These are phyloP conservation scores for Candida ipomoeae DNA, from an alignment of 805 yeast species.

Conservation along the genomic window DNA sequence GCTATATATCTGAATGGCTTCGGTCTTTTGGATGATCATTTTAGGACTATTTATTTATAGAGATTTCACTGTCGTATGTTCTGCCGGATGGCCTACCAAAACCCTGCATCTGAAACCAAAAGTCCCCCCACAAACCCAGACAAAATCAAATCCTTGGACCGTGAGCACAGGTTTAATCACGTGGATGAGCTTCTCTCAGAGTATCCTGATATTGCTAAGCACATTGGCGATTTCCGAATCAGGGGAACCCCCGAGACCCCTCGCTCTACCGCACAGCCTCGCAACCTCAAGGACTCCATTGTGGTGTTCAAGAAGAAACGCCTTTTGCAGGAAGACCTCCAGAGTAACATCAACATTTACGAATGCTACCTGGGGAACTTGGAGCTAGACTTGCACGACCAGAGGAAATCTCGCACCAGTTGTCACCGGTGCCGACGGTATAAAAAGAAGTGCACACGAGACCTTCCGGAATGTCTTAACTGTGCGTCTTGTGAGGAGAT, in stretches of 20 bases:
- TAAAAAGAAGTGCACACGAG: conserved; percentile 30
- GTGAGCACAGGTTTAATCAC: neutral
- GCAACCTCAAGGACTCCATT: conserved; percentile 15
- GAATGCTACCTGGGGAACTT: conserved; percentile 18
- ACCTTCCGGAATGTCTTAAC: conserved; percentile 29
- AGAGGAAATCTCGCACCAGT: conserved; percentile 23
- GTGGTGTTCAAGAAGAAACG: conserved; percentile 30
- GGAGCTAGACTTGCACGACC: conserved; percentile 19
- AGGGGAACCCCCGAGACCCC: conserved; percentile 6
- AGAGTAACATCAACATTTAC: conserved; percentile 20
- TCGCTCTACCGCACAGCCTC: conserved; percentile 2
- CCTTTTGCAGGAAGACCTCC: conserved; percentile 13
- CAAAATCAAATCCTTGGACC: neutral
- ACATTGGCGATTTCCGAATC: conserved; percentile 22
- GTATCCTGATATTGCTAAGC: conserved; percentile 19
- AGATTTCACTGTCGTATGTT: neutral
- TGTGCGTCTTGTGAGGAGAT: conserved; percentile 29
- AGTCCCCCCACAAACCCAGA: neutral
- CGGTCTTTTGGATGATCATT: neutral
- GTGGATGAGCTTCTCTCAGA: conserved; percentile 7
- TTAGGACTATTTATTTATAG: neutral
- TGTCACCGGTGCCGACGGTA: conserved; percentile 30
- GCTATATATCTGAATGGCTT: neutral
- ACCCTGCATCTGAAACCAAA: neutral
- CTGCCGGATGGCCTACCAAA: conserved; percentile 1